These are phyloP conservation scores for Pythium insidiosum DNA, from an alignment of 352 stramenopile species.

Conservation along the genomic window DNA sequence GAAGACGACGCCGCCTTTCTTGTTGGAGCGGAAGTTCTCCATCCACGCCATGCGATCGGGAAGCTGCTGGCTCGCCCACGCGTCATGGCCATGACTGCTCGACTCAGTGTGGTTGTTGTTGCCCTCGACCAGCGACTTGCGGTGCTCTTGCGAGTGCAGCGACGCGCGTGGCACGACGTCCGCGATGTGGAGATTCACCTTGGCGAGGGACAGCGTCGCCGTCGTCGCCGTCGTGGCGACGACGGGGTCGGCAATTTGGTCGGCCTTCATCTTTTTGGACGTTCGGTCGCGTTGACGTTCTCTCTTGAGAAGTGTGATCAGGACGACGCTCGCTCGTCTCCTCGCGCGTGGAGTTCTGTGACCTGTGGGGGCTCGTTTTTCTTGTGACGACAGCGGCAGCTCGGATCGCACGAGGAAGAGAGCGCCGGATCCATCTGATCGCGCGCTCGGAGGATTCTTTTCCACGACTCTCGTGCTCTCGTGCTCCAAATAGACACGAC, in stretches of 20 bases:
- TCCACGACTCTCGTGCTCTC: no score
- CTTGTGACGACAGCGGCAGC: no score
- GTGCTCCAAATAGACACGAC: no score
- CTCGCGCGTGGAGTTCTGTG: no score
- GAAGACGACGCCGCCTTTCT: slow-evolving; percentile 62
- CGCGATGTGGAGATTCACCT: slow-evolving; percentile 48
- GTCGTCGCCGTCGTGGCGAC: background rate
- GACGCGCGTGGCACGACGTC: slow-evolving; percentile 36
- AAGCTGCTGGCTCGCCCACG: slow-evolving; percentile 39
- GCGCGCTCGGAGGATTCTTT: no score
- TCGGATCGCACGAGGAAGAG: no score
- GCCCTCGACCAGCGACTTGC: slow-evolving; percentile 8
- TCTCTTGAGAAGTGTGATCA: no score
- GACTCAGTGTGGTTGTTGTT: background rate
- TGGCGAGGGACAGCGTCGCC: slow-evolving; percentile 24
- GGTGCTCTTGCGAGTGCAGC: slow-evolving; percentile 19
- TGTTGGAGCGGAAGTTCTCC: slow-evolving; percentile 50
- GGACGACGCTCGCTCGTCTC: no score
- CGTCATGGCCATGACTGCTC: slow-evolving; percentile 4
- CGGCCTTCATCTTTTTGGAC: no score
- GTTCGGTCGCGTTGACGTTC: no score
- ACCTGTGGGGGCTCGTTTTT: no score
- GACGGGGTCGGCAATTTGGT: background rate
- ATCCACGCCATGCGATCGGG: slow-evolving; percentile 56
- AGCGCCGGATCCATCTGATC: no score